Evolutionary conservation across 2,329 filamentous ascomycete species (phyloP).

Genomic region (Phialocephala subalpina): DNA sequence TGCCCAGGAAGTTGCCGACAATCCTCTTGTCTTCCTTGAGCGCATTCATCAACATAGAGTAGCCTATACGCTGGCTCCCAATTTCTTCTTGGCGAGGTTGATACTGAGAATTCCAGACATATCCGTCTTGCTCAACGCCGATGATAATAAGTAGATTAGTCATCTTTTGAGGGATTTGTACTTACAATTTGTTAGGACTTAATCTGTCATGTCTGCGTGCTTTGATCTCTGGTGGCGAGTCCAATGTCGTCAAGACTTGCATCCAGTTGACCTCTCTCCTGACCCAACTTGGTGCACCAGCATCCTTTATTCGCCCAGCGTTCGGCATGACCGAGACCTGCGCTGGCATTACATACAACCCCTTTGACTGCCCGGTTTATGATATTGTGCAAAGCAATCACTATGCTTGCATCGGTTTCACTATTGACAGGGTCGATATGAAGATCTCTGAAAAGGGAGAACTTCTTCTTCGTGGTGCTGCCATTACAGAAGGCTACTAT

Average conservation of each 20-base stretch:
- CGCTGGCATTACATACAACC: constrained; percentile 55
- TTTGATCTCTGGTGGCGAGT: constrained; percentile 55
- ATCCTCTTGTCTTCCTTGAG: constrained; percentile 50
- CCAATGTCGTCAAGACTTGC: constrained; percentile 49
- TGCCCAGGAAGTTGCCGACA: constrained; percentile 49
- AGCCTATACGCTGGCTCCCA: constrained; percentile 53
- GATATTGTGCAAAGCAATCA: constrained; percentile 43
- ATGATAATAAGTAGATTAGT: not conserved
- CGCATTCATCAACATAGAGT: constrained; percentile 51
- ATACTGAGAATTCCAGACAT: constrained; percentile 12
- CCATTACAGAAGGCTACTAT: constrained; percentile 64
- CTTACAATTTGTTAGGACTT: constrained; percentile 6
- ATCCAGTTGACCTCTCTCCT: constrained; percentile 42
- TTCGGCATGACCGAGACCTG: constrained; percentile 63
- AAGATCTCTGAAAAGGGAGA: constrained; percentile 44
- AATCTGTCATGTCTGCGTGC: constrained; percentile 44
- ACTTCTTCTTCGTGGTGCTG: constrained; percentile 51
- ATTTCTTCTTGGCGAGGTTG: constrained; percentile 48
- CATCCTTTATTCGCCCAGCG: constrained; percentile 49
- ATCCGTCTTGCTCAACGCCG: not conserved
- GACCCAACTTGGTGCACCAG: constrained; percentile 41
- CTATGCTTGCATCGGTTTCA: constrained; percentile 49
- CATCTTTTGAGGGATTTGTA: not conserved
- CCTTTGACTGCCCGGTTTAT: constrained; percentile 48
- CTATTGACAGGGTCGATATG: constrained; percentile 19